A percentile compares a stretch with the other conserved stretches of the same genome.
phyloP scores from a whole-genome alignment of 2,329 filamentous ascomycete genomes.

The Lasiodiplodia citricola region DNA sequence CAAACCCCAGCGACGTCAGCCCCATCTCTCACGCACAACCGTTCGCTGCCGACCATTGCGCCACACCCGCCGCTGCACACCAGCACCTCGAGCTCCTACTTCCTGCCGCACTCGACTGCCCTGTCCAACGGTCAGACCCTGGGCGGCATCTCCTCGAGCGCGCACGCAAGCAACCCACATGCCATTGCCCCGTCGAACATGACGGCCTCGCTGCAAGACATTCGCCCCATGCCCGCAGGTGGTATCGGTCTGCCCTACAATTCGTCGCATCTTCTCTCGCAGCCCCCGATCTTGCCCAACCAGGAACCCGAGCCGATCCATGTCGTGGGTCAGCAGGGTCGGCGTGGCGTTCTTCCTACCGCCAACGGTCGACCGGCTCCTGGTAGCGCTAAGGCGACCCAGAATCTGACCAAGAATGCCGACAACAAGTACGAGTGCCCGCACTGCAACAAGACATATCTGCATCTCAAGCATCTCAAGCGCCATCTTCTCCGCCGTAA shows the following conservation, averaged over 20 bases:
- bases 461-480: constrained; percentile 97
- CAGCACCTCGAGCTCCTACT: constrained; percentile 44
- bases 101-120: constrained; percentile 37
- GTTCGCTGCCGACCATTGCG: constrained; percentile 41
- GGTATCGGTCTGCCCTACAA: constrained; percentile 42
- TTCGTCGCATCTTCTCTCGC: constrained; percentile 40
- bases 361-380: constrained; percentile 85
- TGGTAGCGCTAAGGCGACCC: constrained; percentile 77
- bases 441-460: constrained; percentile 97
- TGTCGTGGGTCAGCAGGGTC: constrained; percentile 92
- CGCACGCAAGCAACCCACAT: constrained; percentile 42
- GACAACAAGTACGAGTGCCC: constrained; percentile 98
- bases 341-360: constrained; percentile 88
- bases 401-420: constrained; percentile 91
- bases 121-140: constrained; percentile 42
- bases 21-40: constrained; percentile 34
- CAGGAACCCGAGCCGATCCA: constrained; percentile 73
- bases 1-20: constrained; percentile 41
- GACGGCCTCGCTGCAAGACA: constrained; percentile 43
- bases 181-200: constrained; percentile 35
- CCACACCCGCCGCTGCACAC: constrained; percentile 44
- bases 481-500: constrained; percentile 94
- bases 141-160: constrained; percentile 39
- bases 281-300: constrained; percentile 43
- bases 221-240: constrained; percentile 48